A percentile compares a stretch with the other conserved stretches of the same genome.
phyloP scores from a whole-genome alignment of 139 green algal genomes.

The Ostreobium quekettii region DNA sequence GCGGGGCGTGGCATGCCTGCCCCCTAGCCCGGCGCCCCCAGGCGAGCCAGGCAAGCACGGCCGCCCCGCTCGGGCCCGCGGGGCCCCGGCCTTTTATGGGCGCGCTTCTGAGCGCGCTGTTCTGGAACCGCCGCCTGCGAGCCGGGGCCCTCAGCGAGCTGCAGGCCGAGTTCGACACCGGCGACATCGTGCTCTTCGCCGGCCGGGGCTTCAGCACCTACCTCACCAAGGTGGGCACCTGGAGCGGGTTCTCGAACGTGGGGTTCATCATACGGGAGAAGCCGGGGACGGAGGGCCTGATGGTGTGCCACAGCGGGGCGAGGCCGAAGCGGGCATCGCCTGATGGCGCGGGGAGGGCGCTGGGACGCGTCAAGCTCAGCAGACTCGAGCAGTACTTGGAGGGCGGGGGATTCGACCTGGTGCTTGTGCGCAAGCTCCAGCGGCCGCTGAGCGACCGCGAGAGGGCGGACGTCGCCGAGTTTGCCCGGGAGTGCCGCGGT shows the following conservation, averaged over 20 bases:
- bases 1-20: no score
- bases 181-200: conserved; percentile 16
- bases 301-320: neutral
- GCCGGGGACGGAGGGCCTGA: conserved; percentile 3
- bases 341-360: neutral
- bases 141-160: no score
- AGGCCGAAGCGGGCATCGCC: no score
- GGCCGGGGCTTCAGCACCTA: neutral
- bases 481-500: neutral
- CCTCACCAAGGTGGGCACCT: conserved; percentile 5
- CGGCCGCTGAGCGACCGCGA: neutral
- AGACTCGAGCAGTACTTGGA: neutral
- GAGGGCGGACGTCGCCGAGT: neutral
- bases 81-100: no score
- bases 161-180: conserved; percentile 8
- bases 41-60: no score
- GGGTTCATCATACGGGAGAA: conserved; percentile 11
- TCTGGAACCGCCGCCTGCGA: no score
- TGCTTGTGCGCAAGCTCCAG: conserved; percentile 10
- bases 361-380: neutral
- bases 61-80: no score
- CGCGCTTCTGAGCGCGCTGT: no score
- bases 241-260: neutral
- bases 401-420: conserved; percentile 1
- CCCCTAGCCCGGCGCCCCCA: no score